Evolutionary conservation across 345 rosid genomes (phyloP).

Genomic region (Populus nigra): DNA sequence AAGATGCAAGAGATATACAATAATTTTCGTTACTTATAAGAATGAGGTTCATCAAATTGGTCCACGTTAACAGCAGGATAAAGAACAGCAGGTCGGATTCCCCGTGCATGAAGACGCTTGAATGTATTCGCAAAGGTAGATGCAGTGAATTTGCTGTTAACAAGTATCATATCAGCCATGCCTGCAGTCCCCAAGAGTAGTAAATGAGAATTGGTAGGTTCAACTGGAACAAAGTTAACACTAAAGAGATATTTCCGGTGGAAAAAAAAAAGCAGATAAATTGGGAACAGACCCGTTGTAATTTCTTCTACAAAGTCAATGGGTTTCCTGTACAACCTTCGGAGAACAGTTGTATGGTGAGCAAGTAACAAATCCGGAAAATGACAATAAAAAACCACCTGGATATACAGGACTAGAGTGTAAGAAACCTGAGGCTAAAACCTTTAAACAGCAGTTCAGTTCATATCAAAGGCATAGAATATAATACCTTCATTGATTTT

Average conservation of each 20-base stretch:
- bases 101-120: conserved; percentile 63
- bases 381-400: conserved; percentile 95
- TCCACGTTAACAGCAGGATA: conserved; percentile 83
- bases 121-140: conserved; percentile 81
- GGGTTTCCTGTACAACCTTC: conserved; percentile 79
- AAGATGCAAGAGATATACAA: conserved; percentile 37
- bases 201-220: neutral
- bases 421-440: neutral
- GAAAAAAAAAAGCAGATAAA: neutral
- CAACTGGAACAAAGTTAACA: neutral
- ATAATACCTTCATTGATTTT: conserved; percentile 60
- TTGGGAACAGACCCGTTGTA: conserved; percentile 59
- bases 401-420: conserved; percentile 8
- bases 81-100: conserved; percentile 74
- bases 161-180: conserved; percentile 85
- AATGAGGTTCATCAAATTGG: conserved; percentile 59
- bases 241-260: neutral
- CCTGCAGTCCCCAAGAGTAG: conserved; percentile 42
- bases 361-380: conserved; percentile 86
- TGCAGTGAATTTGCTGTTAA: conserved; percentile 86
- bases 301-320: conserved; percentile 75
- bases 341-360: conserved; percentile 70
- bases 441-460: conserved; percentile 1
- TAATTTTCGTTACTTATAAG: conserved; percentile 48
- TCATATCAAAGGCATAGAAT: neutral